These are phyloP conservation scores for Solanum hybrid DNA, from an alignment of 305 asterid genomes.

Conservation along the genomic window DNA sequence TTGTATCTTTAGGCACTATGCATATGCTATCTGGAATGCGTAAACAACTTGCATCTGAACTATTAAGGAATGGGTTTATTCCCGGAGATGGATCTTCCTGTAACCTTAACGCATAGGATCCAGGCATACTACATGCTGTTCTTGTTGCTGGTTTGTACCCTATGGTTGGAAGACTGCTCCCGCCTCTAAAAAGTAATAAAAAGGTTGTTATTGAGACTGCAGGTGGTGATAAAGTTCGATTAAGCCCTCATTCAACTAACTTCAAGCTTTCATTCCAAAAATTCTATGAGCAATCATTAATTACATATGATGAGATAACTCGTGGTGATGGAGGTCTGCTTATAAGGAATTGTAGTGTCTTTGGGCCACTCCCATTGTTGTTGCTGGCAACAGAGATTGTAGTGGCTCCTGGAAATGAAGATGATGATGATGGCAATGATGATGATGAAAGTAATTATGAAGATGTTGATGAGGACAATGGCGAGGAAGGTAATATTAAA, in stretches of 20 bases:
- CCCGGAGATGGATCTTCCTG: constrained; percentile 43
- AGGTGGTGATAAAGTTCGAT: constrained; percentile 67
- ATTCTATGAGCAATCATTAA: constrained; percentile 27
- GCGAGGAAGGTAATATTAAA: constrained; percentile 33
- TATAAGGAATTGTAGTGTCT: constrained; percentile 52
- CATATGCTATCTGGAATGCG: constrained; percentile 64
- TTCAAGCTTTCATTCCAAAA: constrained; percentile 30
- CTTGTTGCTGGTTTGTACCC: constrained; percentile 83
- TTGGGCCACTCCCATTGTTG: constrained; percentile 71
- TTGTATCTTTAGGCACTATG: constrained; percentile 62
- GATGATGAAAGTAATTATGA: constrained; percentile 36
- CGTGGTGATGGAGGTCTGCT: constrained; percentile 82
- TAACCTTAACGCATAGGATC: constrained; percentile 62
- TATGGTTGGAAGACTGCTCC: constrained; percentile 74
- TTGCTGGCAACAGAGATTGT: constrained; percentile 76
- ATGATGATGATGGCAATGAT: constrained; percentile 31
- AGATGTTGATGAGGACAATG: constrained; percentile 22
- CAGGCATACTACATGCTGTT: constrained; percentile 77
- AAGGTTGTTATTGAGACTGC: constrained; percentile 51
- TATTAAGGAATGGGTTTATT: constrained; percentile 54
- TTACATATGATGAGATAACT: constrained; percentile 75
- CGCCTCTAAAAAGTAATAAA: constrained; percentile 32
- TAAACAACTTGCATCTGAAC: constrained; percentile 57
- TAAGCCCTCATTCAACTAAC: constrained; percentile 68
- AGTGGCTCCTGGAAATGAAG: constrained; percentile 54